phyloP scores from a whole-genome alignment of 1,139 yeast genomes.

The Blastobotrys elegans region DNA sequence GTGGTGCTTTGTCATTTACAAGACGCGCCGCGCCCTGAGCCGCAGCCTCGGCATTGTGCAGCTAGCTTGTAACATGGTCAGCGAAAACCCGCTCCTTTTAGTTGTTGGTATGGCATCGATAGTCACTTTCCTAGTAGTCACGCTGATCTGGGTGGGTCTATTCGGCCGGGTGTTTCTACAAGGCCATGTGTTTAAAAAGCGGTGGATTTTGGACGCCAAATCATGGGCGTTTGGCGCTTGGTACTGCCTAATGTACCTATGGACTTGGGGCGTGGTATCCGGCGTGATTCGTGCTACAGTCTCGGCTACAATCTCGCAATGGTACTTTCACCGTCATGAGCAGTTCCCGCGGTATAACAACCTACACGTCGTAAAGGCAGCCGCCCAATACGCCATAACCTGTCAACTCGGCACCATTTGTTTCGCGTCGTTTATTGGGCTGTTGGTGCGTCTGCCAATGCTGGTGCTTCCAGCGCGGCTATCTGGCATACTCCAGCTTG shows the following conservation, averaged over 20 bases:
- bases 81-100: slow-evolving; percentile 32
- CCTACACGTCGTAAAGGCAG: slow-evolving; percentile 24
- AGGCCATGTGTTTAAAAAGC: slow-evolving; percentile 30
- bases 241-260: slow-evolving; percentile 37
- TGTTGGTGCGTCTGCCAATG: slow-evolving; percentile 36
- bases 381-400: slow-evolving; percentile 29
- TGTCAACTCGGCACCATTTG: slow-evolving; percentile 39
- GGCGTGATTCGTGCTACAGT: slow-evolving; percentile 37
- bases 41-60: slow-evolving; percentile 37
- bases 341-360: slow-evolving; percentile 24
- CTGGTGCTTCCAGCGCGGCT: slow-evolving; percentile 34
- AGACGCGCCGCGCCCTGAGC: slow-evolving; percentile 31
- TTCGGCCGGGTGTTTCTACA: slow-evolving; percentile 36
- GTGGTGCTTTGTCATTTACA: slow-evolving; percentile 35
- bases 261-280: slow-evolving; percentile 41
- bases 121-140: slow-evolving; percentile 28
- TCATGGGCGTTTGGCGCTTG: slow-evolving; percentile 36
- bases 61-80: slow-evolving; percentile 34
- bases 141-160: slow-evolving; percentile 37
- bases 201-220: slow-evolving; percentile 33
- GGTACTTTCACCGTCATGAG: slow-evolving; percentile 37
- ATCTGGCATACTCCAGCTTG: slow-evolving; percentile 25
- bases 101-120: slow-evolving; percentile 31
- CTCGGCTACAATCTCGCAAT: slow-evolving; percentile 36
- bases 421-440: slow-evolving; percentile 31